These are phyloP conservation scores for Mycena capillaripes DNA, from an alignment of 768 basidiomycete species.

Conservation along the genomic window DNA sequence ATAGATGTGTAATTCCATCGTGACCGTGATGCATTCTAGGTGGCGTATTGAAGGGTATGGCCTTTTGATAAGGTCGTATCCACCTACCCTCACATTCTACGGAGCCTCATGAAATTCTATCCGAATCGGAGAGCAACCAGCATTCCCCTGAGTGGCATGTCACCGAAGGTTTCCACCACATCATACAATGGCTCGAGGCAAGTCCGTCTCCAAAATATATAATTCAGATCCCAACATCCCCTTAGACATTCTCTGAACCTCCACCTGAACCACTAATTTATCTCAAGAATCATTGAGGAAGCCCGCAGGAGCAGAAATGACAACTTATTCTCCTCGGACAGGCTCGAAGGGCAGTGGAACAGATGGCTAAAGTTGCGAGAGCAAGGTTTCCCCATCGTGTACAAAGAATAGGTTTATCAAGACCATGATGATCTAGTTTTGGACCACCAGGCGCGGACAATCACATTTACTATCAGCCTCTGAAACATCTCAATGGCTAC, in stretches of 20 bases:
- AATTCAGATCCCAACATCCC: background rate
- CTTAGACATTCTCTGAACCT: background rate
- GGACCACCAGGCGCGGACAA: no score
- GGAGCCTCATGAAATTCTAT: background rate
- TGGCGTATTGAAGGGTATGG: background rate
- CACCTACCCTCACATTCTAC: background rate
- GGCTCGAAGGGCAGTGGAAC: background rate
- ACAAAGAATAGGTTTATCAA: no score
- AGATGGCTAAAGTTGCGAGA: background rate
- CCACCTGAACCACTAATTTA: background rate
- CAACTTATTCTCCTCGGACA: background rate
- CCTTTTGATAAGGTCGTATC: background rate
- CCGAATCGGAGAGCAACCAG: background rate
- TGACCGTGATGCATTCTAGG: background rate
- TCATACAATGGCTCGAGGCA: background rate
- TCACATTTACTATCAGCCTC: no score
- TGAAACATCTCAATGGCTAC: no score
- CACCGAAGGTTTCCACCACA: background rate
- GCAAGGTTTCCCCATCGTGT: background rate
- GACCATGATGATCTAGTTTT: no score
- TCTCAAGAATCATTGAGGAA: background rate
- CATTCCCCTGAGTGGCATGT: no score
- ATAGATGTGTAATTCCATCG: background rate
- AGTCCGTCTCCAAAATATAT: background rate
- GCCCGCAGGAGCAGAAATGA: background rate